Base-by-base conservation (phyloP, 2,329 filamentous ascomycete species). In the Trichoderma sp. region DNA sequence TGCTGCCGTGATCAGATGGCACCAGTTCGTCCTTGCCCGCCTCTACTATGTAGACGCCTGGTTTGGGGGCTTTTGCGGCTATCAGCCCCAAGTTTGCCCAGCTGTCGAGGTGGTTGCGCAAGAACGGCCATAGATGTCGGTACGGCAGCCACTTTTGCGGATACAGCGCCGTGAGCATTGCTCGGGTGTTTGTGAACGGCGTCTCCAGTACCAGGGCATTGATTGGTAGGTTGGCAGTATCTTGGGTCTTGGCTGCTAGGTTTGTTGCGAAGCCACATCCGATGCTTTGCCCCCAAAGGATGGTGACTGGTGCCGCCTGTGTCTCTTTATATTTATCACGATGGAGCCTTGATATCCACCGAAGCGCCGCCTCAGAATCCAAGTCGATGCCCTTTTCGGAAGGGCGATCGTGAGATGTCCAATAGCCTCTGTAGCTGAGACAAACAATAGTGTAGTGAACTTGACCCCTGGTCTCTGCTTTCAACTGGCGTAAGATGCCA, bases 81-180 rank as follows among this genome's bases (percentile, higher is more conserved):
- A 88, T 81, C 32, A 75, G 63, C 4, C 76, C 80, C 34, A 89
- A 70, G 69, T 87, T 87, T 64, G 78, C 74, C 79, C 78, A 84
- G 70, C 81, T 87, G 70, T 89, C 84, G 39, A 89, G 78, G 48
- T 86, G 84, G 69, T 85, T 93, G 71, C 90, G 84, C 12, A 94
- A 81, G 74, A 94, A 93, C 0, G 89, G 90, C 82, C 88, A 87
- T 0, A 94, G 82, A 74, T 94, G 88, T 56, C 86, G 85, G 75
- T 94, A 94, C 0, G 92, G 92, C 7, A 94, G 80, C 90, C 91
- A 94, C 72, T 86, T 91, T 72, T 93, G 90, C 1, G 91, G 91
- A 74, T 94, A 94, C 3, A 94, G 77, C 1, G 86, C 87, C 50
- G 86, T 80, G 6, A 94, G 81, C 90, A 94, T 93, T 19, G 85